phyloP scores from a whole-genome alignment of 1,284 basidiomycete genomes.

The Lentinus polychrous region DNA sequence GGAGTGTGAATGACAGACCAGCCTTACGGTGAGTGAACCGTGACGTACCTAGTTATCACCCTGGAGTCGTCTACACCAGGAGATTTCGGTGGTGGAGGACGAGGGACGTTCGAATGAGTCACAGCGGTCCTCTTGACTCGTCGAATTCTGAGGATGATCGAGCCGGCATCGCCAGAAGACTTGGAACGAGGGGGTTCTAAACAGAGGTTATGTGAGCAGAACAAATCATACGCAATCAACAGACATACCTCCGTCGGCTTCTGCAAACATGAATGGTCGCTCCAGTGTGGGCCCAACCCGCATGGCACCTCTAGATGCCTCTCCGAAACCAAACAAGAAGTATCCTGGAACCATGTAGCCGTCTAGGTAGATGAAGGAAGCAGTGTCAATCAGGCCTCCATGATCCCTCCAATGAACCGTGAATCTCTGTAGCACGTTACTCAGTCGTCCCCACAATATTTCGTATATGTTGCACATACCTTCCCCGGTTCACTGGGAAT shows the following conservation, averaged over 20 bases:
- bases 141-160: slow-evolving; percentile 50
- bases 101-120: slow-evolving; percentile 12
- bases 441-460: not conserved
- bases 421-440: slow-evolving; percentile 35
- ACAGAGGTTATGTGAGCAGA: no score
- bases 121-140: slow-evolving; percentile 31
- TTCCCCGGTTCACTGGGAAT: slow-evolving; percentile 51
- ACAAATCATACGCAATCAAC: no score
- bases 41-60: no score
- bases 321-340: slow-evolving; percentile 49
- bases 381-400: slow-evolving; percentile 44
- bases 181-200: no score
- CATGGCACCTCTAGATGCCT: slow-evolving; percentile 37
- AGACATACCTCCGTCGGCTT: slow-evolving; percentile 25
- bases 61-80: no score
- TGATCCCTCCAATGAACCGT: slow-evolving; percentile 55
- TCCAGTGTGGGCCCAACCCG: slow-evolving; percentile 40
- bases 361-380: slow-evolving; percentile 52
- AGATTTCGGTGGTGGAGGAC: no score
- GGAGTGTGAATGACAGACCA: no score
- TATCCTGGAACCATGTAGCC: slow-evolving; percentile 51
- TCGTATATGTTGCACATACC: slow-evolving; percentile 25
- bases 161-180: slow-evolving; percentile 33
- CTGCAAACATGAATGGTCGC: slow-evolving; percentile 50
- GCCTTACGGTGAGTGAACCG: no score